These are phyloP conservation scores for Linnemannia zychae DNA, from an alignment of 192 early-diverging fungal genomes.

Conservation along the genomic window DNA sequence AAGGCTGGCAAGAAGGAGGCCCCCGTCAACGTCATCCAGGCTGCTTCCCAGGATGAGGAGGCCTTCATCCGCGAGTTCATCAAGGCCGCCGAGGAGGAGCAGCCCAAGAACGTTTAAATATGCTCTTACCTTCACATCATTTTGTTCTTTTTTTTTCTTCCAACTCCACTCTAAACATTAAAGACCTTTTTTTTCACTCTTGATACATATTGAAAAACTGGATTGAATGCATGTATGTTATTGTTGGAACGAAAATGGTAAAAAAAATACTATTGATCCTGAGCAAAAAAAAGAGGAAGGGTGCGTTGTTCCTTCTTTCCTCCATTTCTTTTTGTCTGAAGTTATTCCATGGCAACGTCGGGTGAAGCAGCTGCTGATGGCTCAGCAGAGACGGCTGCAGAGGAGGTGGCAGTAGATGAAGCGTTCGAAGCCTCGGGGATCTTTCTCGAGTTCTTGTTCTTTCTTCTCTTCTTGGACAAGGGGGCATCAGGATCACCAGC, in stretches of 20 bases:
- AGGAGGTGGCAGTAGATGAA: background rate
- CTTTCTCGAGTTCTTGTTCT: slow-evolving; percentile 58
- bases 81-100: slow-evolving; percentile 54
- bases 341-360: slow-evolving; percentile 7
- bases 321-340: background rate
- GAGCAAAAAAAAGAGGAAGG: no score
- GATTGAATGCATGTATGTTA: background rate
- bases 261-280: background rate
- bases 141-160: background rate
- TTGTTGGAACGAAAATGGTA: background rate
- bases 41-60: slow-evolving; percentile 56
- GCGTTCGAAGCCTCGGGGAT: slow-evolving; percentile 24
- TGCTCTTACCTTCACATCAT: background rate
- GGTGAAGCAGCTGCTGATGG: background rate
- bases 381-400: background rate
- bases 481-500: slow-evolving; percentile 43
- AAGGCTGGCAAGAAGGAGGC: slow-evolving; percentile 48
- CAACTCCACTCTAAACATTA: background rate
- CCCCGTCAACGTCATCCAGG: slow-evolving; percentile 40
- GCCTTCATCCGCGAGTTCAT: slow-evolving; percentile 57
- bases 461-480: slow-evolving; percentile 49
- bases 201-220: background rate
- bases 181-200: background rate
- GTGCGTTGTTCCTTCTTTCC: background rate
- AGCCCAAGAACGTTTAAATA: slow-evolving; percentile 51